These are phyloP conservation scores for Saccharomyces hybrid DNA, from an alignment of 1,139 yeast genomes.

Conservation along the genomic window DNA sequence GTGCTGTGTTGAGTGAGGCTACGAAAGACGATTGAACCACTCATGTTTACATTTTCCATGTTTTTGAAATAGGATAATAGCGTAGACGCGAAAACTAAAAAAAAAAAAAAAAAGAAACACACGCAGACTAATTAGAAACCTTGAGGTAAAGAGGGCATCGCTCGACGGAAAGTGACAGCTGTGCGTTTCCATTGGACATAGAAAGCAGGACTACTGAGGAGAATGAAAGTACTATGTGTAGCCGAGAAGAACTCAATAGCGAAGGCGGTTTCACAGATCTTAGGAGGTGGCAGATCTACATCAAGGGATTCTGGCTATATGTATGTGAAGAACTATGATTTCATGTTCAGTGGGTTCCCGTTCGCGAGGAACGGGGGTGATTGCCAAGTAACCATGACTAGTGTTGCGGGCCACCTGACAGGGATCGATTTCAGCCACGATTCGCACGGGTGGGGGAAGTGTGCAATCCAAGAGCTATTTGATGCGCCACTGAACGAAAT, in stretches of 20 bases:
- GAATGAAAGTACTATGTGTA: conserved; percentile 77
- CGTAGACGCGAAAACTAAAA: neutral
- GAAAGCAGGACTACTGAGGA: neutral
- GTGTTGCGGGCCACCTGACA: conserved; percentile 81
- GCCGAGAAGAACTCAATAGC: conserved; percentile 98
- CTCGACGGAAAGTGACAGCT: neutral
- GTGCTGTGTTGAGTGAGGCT: neutral
- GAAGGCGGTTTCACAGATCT: conserved; percentile 65
- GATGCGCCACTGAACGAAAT: conserved; percentile 53
- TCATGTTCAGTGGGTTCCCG: conserved; percentile 51
- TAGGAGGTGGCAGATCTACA: conserved; percentile 62
- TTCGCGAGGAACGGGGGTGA: conserved; percentile 32
- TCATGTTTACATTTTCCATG: neutral
- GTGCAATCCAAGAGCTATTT: conserved; percentile 60
- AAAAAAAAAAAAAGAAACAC: neutral
- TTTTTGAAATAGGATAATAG: neutral
- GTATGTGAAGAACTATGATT: conserved; percentile 75
- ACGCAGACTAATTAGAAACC: neutral
- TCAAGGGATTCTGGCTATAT: conserved; percentile 47
- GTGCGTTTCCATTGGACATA: neutral
- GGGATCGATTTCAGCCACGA: conserved; percentile 53
- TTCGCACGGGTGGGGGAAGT: conserved; percentile 56
- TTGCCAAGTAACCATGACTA: conserved; percentile 73
- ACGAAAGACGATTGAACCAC: neutral
- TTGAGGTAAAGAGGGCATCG: neutral